A percentile compares a stretch with the other conserved stretches of the same genome.
phyloP scores from a whole-genome alignment of 208 protist species.

The Trypanosoma melophagium region DNA sequence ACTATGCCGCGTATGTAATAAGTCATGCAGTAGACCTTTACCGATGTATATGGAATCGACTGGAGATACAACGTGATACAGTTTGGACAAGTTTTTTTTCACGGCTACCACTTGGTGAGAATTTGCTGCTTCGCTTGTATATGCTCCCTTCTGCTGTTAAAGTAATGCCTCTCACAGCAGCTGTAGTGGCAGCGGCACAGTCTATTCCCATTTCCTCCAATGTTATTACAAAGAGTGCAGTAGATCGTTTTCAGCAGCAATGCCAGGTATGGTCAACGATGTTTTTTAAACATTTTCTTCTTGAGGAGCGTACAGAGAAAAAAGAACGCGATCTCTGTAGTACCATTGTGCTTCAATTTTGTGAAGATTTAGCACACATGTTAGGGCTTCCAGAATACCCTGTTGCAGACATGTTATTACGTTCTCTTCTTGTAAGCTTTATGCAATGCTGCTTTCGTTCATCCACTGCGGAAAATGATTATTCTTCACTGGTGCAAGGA shows the following conservation, averaged over 20 bases:
- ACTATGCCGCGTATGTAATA: constrained; percentile 61
- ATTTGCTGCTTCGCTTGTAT: constrained; percentile 40
- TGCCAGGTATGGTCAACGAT: constrained; percentile 46
- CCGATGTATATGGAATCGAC: constrained; percentile 65
- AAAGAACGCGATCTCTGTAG: constrained; percentile 40
- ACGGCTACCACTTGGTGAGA: constrained; percentile 42
- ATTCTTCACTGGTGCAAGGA: constrained; percentile 20
- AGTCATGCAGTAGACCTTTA: constrained; percentile 61
- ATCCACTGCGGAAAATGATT: constrained; percentile 4
- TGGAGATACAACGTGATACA: constrained; percentile 46
- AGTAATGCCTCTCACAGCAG: constrained; percentile 60
- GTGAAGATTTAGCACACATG: constrained; percentile 75
- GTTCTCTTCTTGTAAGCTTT: constrained; percentile 42
- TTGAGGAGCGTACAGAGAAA: constrained; percentile 31
- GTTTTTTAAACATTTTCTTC: constrained; percentile 47
- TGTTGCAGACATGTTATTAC: constrained; percentile 70
- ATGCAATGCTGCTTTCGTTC: constrained; percentile 31
- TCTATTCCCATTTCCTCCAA: constrained; percentile 41
- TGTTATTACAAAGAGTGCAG: constrained; percentile 15
- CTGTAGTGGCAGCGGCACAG: constrained; percentile 74
- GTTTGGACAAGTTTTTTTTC: constrained; percentile 50
- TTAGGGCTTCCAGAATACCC: constrained; percentile 74
- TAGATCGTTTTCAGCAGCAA: constrained; percentile 58
- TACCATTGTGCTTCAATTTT: constrained; percentile 41
- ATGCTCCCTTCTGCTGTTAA: constrained; percentile 34